These are phyloP conservation scores for Dentipellis fragilis DNA, from an alignment of 768 basidiomycete species.

Conservation along the genomic window DNA sequence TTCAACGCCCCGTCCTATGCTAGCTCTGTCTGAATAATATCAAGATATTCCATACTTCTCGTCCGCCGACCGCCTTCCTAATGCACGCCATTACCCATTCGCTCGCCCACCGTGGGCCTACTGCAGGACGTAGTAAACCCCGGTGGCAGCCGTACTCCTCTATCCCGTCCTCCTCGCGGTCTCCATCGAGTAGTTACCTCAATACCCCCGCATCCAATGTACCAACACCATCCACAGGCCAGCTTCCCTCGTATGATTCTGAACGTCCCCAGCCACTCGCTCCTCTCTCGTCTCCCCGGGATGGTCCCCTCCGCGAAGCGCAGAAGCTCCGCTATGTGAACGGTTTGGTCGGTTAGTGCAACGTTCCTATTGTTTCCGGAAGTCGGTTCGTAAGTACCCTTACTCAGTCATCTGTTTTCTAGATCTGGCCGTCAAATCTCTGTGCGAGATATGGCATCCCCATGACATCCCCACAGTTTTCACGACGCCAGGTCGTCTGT, in stretches of 20 bases:
- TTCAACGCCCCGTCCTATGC: conserved; percentile 3
- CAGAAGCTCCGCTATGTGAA: conserved; percentile 59
- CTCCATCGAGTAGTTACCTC: conserved; percentile 26
- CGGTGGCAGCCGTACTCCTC: conserved; percentile 75
- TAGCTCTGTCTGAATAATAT: conserved; percentile 8
- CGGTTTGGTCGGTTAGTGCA: conserved; percentile 56
- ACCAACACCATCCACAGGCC: conserved; percentile 13
- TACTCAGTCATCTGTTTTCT: conserved; percentile 7
- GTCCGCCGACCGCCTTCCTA: conserved; percentile 4
- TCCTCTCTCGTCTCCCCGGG: conserved; percentile 15
- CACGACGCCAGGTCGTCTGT: conserved; percentile 23
- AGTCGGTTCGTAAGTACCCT: neutral
- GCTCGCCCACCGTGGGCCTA: conserved; percentile 63
- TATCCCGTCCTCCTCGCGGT: conserved; percentile 25
- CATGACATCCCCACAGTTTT: conserved; percentile 63
- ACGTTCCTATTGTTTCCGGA: conserved; percentile 2
- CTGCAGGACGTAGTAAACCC: conserved; percentile 50
- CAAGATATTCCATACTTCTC: neutral
- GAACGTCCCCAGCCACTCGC: conserved; percentile 17
- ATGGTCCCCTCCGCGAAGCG: conserved; percentile 28
- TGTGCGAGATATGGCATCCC: conserved; percentile 74
- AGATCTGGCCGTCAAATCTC: conserved; percentile 75
- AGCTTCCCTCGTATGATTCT: conserved; percentile 22
- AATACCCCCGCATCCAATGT: conserved; percentile 14
- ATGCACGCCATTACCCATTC: conserved; percentile 34